A percentile compares a stretch with the other conserved stretches of the same genome.
phyloP scores from a whole-genome alignment of 352 stramenopile species.

The Phytopythium boreale region DNA sequence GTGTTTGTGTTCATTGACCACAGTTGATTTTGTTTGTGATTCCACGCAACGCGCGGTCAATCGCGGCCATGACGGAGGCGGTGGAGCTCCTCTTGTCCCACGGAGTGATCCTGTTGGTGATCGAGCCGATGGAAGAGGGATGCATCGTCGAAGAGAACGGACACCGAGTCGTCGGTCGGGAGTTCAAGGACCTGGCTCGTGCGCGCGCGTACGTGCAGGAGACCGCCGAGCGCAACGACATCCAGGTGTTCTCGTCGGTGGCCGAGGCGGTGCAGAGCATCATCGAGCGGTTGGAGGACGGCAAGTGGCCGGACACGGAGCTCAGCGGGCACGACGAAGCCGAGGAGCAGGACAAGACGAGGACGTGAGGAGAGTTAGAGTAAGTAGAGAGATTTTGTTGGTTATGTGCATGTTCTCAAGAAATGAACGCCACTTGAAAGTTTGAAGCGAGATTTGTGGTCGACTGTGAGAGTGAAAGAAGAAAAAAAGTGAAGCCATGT shows the following conservation, averaged over 20 bases:
- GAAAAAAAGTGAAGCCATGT: constrained; percentile 2
- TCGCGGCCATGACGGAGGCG: constrained; percentile 81
- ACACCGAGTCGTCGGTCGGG: constrained; percentile 38
- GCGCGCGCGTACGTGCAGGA: constrained; percentile 81
- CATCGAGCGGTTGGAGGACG: constrained; percentile 43
- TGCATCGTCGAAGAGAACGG: constrained; percentile 52
- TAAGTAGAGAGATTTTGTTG: neutral
- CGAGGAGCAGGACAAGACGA: neutral
- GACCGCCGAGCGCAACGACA: constrained; percentile 78
- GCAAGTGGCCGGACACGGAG: constrained; percentile 7
- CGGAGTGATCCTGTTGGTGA: constrained; percentile 71
- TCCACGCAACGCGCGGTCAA: constrained; percentile 62
- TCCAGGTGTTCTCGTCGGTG: constrained; percentile 72
- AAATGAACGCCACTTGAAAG: neutral
- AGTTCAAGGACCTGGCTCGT: constrained; percentile 81
- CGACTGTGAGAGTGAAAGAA: no score
- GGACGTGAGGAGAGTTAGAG: neutral
- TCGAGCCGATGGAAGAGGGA: constrained; percentile 67
- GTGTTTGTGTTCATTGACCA: neutral
- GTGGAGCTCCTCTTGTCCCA: constrained; percentile 72
- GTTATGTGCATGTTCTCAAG: neutral
- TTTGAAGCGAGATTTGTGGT: neutral
- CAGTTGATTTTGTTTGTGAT: constrained; percentile 83
- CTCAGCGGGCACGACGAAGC: neutral
- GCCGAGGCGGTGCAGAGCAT: constrained; percentile 59